phyloP scores from a whole-genome alignment of 2,329 filamentous ascomycete species.

The Penicillium thymicola region DNA sequence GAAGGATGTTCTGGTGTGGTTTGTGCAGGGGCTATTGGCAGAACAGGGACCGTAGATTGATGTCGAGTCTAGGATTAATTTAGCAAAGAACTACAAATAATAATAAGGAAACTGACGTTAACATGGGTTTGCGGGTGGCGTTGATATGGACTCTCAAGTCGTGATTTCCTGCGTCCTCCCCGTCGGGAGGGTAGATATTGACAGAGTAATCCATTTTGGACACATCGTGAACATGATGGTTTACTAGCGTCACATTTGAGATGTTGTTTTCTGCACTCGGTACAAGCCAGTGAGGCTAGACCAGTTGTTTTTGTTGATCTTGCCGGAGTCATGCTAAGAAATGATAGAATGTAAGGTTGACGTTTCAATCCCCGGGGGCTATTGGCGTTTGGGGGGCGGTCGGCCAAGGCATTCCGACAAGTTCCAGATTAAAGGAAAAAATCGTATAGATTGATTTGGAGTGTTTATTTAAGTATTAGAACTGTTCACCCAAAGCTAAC shows the following conservation, averaged over 20 bases:
- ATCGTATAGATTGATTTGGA: neutral
- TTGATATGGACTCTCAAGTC: constrained; percentile 18
- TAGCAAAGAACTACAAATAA: neutral
- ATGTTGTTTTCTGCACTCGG: constrained; percentile 55
- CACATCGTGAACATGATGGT: constrained; percentile 64
- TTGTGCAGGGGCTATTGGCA: constrained; percentile 10
- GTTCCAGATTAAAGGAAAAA: neutral
- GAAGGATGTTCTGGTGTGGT: constrained; percentile 18
- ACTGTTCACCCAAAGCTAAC: neutral
- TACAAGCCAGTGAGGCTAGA: constrained; percentile 43
- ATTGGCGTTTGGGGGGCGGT: constrained; percentile 2
- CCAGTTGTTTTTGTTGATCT: constrained; percentile 25
- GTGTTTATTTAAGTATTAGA: neutral
- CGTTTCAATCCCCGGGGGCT: constrained; percentile 3
- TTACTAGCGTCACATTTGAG: constrained; percentile 69
- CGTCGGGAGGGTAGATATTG: constrained; percentile 69
- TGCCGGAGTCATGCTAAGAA: constrained; percentile 16
- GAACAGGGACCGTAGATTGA: constrained; percentile 8
- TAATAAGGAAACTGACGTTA: constrained; percentile 8
- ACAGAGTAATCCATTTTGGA: constrained; percentile 56
- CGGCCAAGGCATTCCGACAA: neutral
- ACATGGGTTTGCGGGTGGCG: constrained; percentile 9
- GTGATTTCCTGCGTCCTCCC: constrained; percentile 47
- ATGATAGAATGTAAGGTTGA: neutral
- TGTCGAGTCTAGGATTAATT: constrained; percentile 4